phyloP scores from a whole-genome alignment of 106 monocot genomes.

The Cymbidium sinense region DNA sequence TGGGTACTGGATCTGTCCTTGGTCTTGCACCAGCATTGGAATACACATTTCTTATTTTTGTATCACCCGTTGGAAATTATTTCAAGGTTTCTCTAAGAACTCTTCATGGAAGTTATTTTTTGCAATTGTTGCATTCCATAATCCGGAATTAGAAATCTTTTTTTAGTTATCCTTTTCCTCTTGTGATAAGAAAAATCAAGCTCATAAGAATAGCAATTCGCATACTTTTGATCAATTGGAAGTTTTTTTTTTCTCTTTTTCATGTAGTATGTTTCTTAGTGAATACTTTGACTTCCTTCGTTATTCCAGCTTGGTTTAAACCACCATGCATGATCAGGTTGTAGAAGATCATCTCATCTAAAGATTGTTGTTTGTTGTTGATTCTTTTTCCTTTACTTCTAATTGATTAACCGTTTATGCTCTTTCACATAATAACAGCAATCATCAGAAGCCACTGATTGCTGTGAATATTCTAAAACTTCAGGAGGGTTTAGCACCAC shows the following conservation, averaged over 20 bases:
- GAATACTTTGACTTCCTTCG: not conserved
- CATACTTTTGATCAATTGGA: not conserved
- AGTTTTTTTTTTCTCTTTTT: too few species aligned
- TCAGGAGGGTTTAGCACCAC: slow-evolving; percentile 67
- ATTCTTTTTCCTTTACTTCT: not conserved
- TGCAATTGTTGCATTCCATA: not conserved
- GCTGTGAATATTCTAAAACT: not conserved
- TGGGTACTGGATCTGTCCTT: slow-evolving; percentile 76
- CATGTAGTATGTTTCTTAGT: not conserved
- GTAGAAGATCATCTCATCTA: not conserved
- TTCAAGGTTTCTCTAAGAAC: slow-evolving; percentile 49
- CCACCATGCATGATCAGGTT: not conserved
- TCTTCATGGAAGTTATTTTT: not conserved
- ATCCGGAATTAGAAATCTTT: not conserved
- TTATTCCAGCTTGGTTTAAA: not conserved
- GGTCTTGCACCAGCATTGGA: slow-evolving; percentile 76
- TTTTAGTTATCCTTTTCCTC: not conserved
- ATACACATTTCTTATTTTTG: slow-evolving; percentile 73
- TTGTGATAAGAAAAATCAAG: not conserved
- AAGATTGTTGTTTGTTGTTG: not conserved
- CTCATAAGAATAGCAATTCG: not conserved
- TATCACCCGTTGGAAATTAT: slow-evolving; percentile 77
- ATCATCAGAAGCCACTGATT: not conserved
- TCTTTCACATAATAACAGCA: not conserved
- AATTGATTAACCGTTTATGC: not conserved